Percentiles rank a stretch among this genome's conserved stretches.
These are phyloP conservation scores for Podila horticola DNA, from an alignment of 192 early-diverging fungal species.

Conservation along the genomic window DNA sequence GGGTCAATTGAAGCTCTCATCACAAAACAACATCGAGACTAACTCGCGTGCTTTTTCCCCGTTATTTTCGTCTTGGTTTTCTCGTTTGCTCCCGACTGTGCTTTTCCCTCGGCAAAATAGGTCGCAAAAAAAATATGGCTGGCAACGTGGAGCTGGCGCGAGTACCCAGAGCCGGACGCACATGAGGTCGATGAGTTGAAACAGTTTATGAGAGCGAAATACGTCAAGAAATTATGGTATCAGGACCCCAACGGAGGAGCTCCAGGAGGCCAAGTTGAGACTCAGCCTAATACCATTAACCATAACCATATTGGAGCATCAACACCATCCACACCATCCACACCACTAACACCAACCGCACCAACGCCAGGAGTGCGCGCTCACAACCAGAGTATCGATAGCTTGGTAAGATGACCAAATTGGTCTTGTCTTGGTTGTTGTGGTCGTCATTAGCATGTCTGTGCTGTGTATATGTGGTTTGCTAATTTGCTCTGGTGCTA, in stretches of 20 bases:
- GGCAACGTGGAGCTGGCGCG: constrained; percentile 50
- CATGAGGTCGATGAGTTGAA: constrained; percentile 44
- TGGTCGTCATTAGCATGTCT: background rate
- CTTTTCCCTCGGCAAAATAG: constrained; percentile 5
- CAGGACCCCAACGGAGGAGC: constrained; percentile 21
- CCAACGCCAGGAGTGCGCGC: constrained; percentile 14
- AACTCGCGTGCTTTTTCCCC: background rate
- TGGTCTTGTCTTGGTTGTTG: background rate
- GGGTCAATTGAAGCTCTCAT: no score
- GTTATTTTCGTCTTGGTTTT: no score
- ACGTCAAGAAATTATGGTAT: constrained; percentile 52
- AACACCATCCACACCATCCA: background rate
- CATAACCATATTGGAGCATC: background rate
- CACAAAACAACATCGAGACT: background rate
- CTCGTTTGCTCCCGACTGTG: background rate
- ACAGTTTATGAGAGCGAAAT: constrained; percentile 55
- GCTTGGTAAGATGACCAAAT: constrained; percentile 10
- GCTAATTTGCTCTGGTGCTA: background rate
- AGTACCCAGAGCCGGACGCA: constrained; percentile 52
- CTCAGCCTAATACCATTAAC: background rate
- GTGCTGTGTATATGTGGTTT: background rate
- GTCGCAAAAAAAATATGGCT: constrained; percentile 47
- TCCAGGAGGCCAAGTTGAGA: background rate
- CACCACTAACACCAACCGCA: background rate
- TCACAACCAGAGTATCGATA: constrained; percentile 33